Conservation (phyloP, 164 flowering plant species). For the Vitis riparia region DNA sequence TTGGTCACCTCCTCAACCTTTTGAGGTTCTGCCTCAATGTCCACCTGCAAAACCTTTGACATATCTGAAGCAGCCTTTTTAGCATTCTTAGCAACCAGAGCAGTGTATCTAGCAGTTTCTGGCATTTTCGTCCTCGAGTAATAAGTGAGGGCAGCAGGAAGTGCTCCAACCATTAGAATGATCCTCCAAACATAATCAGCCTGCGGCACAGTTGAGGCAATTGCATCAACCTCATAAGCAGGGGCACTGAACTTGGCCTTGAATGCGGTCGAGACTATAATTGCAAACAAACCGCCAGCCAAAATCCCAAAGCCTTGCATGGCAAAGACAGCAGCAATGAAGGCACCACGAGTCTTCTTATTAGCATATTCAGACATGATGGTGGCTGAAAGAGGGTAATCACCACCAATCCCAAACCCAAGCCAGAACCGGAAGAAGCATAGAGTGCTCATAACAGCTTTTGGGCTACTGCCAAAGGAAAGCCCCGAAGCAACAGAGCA, state of each 20-base stretch:
- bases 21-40: constrained; percentile 38
- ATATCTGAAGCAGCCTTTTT: constrained; percentile 68
- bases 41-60: constrained; percentile 47
- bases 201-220: constrained; percentile 49
- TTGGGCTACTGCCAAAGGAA: constrained; percentile 53
- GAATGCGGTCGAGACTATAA: constrained; percentile 50
- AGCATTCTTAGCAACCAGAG: constrained; percentile 73
- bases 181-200: constrained; percentile 76
- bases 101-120: constrained; percentile 80
- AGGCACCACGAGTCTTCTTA: constrained; percentile 84
- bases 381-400: constrained; percentile 86
- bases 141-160: constrained; percentile 72
- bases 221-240: constrained; percentile 36
- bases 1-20: constrained; percentile 22
- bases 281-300: constrained; percentile 68
- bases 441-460: constrained; percentile 67
- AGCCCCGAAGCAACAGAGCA: constrained; percentile 75
- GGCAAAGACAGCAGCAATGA: constrained; percentile 84
- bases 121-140: constrained; percentile 91
- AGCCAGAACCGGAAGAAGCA: constrained; percentile 95
- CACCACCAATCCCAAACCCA: constrained; percentile 88
- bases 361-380: constrained; percentile 91
- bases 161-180: constrained; percentile 69
- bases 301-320: constrained; percentile 88
- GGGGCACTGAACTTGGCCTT: constrained; percentile 42